Evolutionary conservation across 768 basidiomycete species (phyloP).

Genomic region (Tulasnella sp.): DNA sequence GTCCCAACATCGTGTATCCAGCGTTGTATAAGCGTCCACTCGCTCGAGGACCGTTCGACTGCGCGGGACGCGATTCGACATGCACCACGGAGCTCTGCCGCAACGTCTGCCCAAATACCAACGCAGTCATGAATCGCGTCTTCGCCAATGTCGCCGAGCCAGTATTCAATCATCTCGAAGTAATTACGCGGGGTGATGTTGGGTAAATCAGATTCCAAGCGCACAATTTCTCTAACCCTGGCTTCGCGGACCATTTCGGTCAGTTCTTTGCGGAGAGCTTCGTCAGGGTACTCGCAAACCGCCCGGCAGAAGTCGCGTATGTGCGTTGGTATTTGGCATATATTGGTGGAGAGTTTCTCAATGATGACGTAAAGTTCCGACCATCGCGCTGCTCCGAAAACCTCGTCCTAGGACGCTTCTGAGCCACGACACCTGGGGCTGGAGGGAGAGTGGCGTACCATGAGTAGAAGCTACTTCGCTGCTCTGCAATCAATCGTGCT

Average conservation of each 20-base stretch:
- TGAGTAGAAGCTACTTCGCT: not conserved
- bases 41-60: conserved; percentile 36
- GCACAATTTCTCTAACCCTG: not conserved
- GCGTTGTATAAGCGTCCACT: not conserved
- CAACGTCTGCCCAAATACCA: not conserved
- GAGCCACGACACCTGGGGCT: not conserved
- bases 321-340: not conserved
- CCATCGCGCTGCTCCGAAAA: not conserved
- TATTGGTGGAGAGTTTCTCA: not conserved
- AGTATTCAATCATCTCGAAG: not conserved
- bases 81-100: not conserved
- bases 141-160: not conserved
- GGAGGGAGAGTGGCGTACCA: not conserved
- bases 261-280: not conserved
- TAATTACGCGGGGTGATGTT: not conserved
- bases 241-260: not conserved
- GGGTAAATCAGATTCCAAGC: not conserved
- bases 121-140: not conserved
- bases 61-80: not conserved
- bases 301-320: not conserved
- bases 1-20: not conserved
- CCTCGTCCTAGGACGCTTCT: not conserved
- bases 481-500: not conserved
- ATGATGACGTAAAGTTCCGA: not conserved
- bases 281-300: not conserved